Conservation (phyloP, 768 basidiomycete species). For the Lepiota brunneoincarnata region DNA sequence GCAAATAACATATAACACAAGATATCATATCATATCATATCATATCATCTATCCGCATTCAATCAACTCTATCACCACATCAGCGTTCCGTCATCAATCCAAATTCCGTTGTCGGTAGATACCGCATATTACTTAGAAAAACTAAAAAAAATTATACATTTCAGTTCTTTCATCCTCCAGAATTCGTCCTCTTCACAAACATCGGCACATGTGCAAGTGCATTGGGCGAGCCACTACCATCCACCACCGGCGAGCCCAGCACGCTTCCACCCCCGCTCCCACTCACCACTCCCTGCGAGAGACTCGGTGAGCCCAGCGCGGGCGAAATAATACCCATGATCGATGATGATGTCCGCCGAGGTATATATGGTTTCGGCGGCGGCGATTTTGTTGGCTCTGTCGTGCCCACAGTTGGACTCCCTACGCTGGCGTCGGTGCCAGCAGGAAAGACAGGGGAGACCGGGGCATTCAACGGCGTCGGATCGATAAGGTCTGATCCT, state of each 20-base stretch:
- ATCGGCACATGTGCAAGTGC: slow-evolving; percentile 8
- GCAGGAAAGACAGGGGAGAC: slow-evolving; percentile 9
- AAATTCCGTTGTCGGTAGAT: no score
- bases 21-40: not conserved
- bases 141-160: not conserved
- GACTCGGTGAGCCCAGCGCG: slow-evolving; percentile 8
- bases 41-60: not conserved
- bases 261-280: not conserved
- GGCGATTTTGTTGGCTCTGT: slow-evolving; percentile 33
- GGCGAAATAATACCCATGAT: slow-evolving; percentile 40
- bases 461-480: slow-evolving; percentile 4
- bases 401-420: slow-evolving; percentile 9
- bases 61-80: no score
- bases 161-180: not conserved
- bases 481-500: slow-evolving; percentile 14
- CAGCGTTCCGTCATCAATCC: no score
- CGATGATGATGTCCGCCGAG: slow-evolving; percentile 51
- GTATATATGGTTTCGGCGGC: slow-evolving; percentile 56
- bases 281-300: not conserved
- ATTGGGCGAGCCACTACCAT: slow-evolving; percentile 5
- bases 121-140: no score
- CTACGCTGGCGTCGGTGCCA: not conserved
- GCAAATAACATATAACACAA: slow-evolving; percentile 7
- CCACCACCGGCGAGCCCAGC: not conserved
- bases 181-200: slow-evolving; percentile 7